phyloP scores from a whole-genome alignment of 768 basidiomycete genomes.

The Lentinula guzmanii region DNA sequence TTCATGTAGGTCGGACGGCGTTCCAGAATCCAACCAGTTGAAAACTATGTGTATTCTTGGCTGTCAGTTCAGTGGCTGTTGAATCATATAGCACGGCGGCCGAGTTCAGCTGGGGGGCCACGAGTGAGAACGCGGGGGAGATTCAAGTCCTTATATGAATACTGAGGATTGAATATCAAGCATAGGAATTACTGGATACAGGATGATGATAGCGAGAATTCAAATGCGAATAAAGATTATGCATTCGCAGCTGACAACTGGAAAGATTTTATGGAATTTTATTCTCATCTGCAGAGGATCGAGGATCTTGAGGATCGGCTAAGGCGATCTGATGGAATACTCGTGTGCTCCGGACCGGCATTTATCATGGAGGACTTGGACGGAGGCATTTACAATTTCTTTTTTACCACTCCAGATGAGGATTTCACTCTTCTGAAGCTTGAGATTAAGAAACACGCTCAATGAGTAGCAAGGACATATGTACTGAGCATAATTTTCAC shows the following conservation, averaged over 20 bases:
- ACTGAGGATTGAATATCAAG: not conserved
- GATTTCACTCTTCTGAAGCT: not conserved
- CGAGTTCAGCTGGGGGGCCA: not conserved
- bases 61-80: no score
- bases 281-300: not conserved
- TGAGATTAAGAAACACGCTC: not conserved
- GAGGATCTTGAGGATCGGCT: not conserved
- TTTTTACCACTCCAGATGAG: not conserved
- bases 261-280: not conserved
- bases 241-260: no score
- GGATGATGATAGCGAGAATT: not conserved
- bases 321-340: not conserved
- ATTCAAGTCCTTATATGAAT: no score
- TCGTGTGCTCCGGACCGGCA: not conserved
- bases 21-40: no score
- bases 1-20: no score
- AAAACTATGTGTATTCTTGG: no score
- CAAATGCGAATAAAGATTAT: no score
- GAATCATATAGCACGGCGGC: not conserved
- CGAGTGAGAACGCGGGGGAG: not conserved
- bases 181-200: not conserved
- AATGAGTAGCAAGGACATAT: no score
- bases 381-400: not conserved
- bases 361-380: not conserved
- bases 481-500: no score